Base-by-base conservation (phyloP, 345 rosid species). In the Eutrema heterophyllum region DNA sequence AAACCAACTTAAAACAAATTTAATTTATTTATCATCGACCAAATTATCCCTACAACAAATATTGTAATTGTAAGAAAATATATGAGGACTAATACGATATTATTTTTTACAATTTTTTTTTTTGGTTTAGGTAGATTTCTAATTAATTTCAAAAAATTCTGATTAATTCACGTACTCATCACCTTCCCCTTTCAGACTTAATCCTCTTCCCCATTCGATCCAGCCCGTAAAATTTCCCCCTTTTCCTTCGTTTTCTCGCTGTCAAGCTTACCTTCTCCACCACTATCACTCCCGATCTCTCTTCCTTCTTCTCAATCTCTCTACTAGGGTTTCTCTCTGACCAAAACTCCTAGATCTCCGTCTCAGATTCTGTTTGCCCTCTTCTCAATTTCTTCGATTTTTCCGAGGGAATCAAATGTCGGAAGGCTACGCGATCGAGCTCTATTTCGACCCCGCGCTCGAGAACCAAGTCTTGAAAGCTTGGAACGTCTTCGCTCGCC, bases 401-500 rank as follows among this genome's bases (percentile, higher is more conserved):
- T 27, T 13, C 12, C n/a, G 2, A 13, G 49, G 55, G n/a, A 56
- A 38, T 65, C 64, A 83, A 79, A 89, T 89, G 96, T 86, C 92
- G 36, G 85, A 86, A 68, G 92, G 92, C 12, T 90, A 81, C 81
- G 88, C 97, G 51, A 88, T 96, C 81, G 98, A 96, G 86, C 97
- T 96, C 33, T 96, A 92, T 66, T 92, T 96, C 82, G 99, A 96
- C 62, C 96, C 98, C 0, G 97, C 98, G 0, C 92, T 92, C 2
- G 99, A 96, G 68, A 96, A 96, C 82, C 99, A 96, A 82, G 96
- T 90, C 50, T 72, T 90, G 76, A 92, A 96, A 84, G 94, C 98
- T 49, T 96, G 98, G 97, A 96, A 96, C 77, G 98, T 96, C 64
- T 84, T 96, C 54, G 99, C 99, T 52, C 97, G 97, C 61, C 99